A percentile compares a stretch with the other conserved stretches of the same genome.
These are phyloP conservation scores for Physcomitrium patens DNA, from an alignment of 225 moss, liverwort and hornwort genomes.

Conservation along the genomic window DNA sequence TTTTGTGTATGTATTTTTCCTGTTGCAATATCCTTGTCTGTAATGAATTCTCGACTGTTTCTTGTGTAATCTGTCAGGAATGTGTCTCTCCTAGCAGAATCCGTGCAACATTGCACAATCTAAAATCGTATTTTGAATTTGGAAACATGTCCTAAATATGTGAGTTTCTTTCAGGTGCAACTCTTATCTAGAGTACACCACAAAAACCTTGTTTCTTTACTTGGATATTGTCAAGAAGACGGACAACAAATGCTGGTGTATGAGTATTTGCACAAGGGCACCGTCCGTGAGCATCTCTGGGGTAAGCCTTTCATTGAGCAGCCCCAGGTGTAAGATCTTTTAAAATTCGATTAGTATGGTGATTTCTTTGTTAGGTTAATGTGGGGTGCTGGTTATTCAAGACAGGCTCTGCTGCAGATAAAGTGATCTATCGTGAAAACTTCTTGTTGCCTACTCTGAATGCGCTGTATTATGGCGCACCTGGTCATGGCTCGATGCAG, in stretches of 20 bases:
- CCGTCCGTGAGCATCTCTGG: conserved; percentile 53
- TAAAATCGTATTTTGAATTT: too few relatives aligned
- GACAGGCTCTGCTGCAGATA: not conserved
- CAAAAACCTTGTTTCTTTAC: conserved; percentile 63
- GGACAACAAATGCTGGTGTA: conserved; percentile 56
- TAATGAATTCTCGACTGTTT: too few relatives aligned
- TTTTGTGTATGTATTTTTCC: too few relatives aligned
- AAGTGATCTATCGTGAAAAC: not conserved
- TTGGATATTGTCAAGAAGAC: conserved; percentile 58
- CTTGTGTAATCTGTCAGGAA: too few relatives aligned
- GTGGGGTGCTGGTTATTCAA: not conserved
- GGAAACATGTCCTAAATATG: not conserved
- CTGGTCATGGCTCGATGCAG: conserved; percentile 5
- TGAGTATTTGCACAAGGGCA: conserved; percentile 54
- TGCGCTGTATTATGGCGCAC: not conserved
- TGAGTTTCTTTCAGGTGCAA: conserved; percentile 43
- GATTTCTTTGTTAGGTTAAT: not conserved
- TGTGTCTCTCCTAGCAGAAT: too few relatives aligned
- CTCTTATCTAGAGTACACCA: conserved; percentile 73
- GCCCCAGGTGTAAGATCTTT: too few relatives aligned
- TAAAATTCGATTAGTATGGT: not conserved
- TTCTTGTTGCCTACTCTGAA: not conserved
- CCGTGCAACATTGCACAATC: too few relatives aligned
- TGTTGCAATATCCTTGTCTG: not conserved
- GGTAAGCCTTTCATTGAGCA: conserved; percentile 29